These are phyloP conservation scores for Bipolaris sorokiniana DNA, from an alignment of 2,329 filamentous ascomycete genomes.

Conservation along the genomic window DNA sequence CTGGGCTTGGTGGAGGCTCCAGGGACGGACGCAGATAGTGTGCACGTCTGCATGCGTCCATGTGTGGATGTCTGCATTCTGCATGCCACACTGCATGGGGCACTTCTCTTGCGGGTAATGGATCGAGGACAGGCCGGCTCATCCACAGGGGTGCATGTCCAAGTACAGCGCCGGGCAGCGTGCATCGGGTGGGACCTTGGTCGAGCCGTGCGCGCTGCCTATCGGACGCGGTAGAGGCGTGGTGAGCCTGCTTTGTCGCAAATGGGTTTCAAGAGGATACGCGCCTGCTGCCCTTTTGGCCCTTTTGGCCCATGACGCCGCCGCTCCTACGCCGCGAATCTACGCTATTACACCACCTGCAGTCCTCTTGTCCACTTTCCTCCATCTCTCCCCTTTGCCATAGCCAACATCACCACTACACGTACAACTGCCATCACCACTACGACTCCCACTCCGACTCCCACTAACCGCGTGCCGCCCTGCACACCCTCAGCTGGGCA, in stretches of 20 bases:
- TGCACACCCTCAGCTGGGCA: background rate
- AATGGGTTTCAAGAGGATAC: conserved; percentile 36
- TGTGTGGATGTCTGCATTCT: background rate
- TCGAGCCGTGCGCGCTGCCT: conserved; percentile 22
- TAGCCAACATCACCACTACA: background rate
- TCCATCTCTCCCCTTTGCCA: background rate
- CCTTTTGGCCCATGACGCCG: conserved; percentile 5
- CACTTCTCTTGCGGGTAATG: too few relatives aligned
- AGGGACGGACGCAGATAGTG: too few relatives aligned
- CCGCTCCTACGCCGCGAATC: background rate
- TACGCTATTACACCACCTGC: background rate
- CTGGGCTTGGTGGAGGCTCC: too few relatives aligned
- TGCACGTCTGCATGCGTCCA: too few relatives aligned
- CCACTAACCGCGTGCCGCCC: background rate
- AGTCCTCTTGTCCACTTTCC: background rate
- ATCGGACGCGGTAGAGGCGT: conserved; percentile 30
- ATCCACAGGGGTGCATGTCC: background rate
- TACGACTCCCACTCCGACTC: too few relatives aligned
- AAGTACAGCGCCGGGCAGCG: background rate
- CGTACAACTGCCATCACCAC: background rate
- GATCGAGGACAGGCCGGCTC: background rate
- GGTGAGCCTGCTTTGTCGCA: conserved; percentile 31
- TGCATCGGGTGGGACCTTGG: background rate
- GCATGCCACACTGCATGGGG: background rate
- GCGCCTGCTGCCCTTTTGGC: conserved; percentile 26